Conservation (phyloP, 805 yeast genomes). For the Candida takata region DNA sequence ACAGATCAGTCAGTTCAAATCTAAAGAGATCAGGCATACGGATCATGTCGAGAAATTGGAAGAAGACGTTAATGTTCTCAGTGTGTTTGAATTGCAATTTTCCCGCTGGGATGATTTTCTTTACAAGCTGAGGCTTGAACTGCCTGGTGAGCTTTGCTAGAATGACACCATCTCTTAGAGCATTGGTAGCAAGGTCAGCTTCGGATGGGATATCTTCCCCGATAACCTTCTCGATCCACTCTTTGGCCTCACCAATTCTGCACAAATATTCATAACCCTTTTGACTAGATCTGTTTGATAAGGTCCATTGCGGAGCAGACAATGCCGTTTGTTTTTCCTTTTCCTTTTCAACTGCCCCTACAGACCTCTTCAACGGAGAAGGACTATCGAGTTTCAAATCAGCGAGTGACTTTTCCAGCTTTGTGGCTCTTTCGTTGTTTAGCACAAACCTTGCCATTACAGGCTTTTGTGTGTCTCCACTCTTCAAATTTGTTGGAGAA, state of each 20-base stretch:
- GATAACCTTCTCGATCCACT: conserved; percentile 66
- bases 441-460: conserved; percentile 6
- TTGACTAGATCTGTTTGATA: conserved; percentile 10
- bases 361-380: conserved; percentile 21
- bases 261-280: conserved; percentile 73
- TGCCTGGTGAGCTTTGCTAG: conserved; percentile 72
- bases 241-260: conserved; percentile 72
- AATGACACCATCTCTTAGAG: conserved; percentile 76
- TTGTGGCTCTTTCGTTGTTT: conserved; percentile 8
- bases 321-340: too few species aligned
- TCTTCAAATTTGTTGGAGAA: conserved; percentile 1
- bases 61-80: conserved; percentile 83
- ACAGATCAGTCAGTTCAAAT: conserved; percentile 88
- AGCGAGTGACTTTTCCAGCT: conserved; percentile 17
- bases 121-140: conserved; percentile 60
- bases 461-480: background rate
- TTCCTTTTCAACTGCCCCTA: background rate
- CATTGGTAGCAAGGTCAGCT: conserved; percentile 47
- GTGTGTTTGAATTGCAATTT: conserved; percentile 83
- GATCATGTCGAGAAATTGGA: conserved; percentile 58
- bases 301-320: conserved; percentile 15
- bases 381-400: conserved; percentile 19
- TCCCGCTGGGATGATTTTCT: conserved; percentile 46
- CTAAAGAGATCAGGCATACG: conserved; percentile 82
- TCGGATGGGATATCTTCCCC: conserved; percentile 51